Base-by-base conservation (phyloP, 2,329 filamentous ascomycete genomes). In the Arthroderma sp. region DNA sequence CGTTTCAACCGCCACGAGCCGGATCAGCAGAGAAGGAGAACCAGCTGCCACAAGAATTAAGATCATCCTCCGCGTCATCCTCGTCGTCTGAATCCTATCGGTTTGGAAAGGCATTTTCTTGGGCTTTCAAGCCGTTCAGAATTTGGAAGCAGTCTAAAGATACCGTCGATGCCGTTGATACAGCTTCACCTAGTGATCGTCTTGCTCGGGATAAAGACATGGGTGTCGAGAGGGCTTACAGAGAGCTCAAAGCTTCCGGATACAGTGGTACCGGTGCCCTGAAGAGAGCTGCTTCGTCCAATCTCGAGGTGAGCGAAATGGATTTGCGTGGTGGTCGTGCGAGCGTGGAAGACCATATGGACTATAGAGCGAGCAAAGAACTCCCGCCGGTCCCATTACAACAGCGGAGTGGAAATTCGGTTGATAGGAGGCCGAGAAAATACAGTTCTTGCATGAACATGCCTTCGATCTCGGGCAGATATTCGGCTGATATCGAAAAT, bases 101-200 rank as follows among this genome's bases (percentile, higher is more conserved):
- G 4, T 76, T 78, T 51, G 73, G 74, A 32, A 74, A 71, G 52
- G 69, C 67, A 2, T 63, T 77, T 46, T 70, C 70, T 5, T 66
- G 69, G 8, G 68, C 67, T 15, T 75, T 78, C 55, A 74, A 74
- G 49, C 71, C 74, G 3, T 64, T 70, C 42, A 69, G 68, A 8
- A 57, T 68, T 8, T 71, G 69, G 67, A 40, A 62, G 66, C 39
- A 58, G 64, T 40, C 63, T 60, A 43, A 57, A 62, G 32, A 60
- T 66, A 36, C 60, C 67, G 7, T 15, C 31, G 1, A 37, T 37
- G 10, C 8, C 34, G n/a, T 11, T 15, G 8, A 41, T 10, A 42
- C 30, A 4, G 8, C 40, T 42, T 22, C 15, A 3, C 15, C 15
- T 22, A 22, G 15, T 22, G 15, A 22, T 22, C 40, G 36, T 15